A percentile compares a stretch with the other conserved stretches of the same genome.
phyloP scores from a whole-genome alignment of 2,329 filamentous ascomycete genomes.

The Trichoderma sp. region DNA sequence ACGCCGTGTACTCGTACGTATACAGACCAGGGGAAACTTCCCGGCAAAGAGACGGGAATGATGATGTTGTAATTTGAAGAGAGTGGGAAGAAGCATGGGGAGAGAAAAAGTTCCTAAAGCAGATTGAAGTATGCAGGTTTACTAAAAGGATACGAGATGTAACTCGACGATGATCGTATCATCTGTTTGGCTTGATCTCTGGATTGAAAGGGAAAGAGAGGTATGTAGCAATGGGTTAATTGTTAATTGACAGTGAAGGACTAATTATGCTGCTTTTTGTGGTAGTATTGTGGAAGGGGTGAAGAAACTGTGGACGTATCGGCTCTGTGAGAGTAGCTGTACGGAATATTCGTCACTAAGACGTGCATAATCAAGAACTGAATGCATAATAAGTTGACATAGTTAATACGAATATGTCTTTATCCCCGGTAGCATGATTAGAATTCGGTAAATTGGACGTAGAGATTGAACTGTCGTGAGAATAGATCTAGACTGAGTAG shows the following conservation, averaged over 20 bases:
- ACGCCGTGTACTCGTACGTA: neutral
- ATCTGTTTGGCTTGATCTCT: neutral
- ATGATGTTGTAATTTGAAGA: neutral
- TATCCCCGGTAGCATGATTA: neutral
- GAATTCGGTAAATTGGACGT: neutral
- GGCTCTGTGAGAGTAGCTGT: neutral
- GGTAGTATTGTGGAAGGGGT: neutral
- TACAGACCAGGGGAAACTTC: too few species aligned
- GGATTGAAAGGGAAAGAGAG: too few species aligned
- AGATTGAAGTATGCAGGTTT: neutral
- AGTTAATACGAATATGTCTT: neutral
- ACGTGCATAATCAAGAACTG: neutral
- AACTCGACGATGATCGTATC: neutral
- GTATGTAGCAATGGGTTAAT: neutral
- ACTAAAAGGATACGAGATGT: neutral
- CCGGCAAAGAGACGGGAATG: too few species aligned
- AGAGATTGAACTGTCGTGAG: neutral
- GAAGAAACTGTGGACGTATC: neutral
- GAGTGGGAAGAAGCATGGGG: too few species aligned
- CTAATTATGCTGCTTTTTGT: neutral
- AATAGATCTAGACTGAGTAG: neutral
- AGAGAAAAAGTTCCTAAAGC: too few species aligned
- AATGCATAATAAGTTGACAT: neutral
- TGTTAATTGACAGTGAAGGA: neutral
- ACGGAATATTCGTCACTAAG: neutral